Evolutionary conservation across 2,329 filamentous ascomycete species (phyloP).

Genomic region (Rhynchosporium secalis): DNA sequence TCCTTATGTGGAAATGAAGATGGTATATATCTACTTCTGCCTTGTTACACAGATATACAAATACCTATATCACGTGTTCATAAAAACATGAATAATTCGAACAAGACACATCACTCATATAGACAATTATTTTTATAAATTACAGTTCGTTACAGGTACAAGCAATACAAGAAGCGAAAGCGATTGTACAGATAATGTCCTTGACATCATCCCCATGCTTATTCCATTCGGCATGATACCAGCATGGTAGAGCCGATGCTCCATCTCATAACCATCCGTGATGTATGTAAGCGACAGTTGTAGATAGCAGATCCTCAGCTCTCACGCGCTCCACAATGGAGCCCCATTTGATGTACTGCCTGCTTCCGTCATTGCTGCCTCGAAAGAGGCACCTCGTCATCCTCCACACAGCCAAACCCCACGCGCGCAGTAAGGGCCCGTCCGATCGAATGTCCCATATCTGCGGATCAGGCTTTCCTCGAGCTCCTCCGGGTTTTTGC

Average conservation of each 20-base stretch:
- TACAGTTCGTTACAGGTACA: slow-evolving; percentile 19
- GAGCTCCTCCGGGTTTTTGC: slow-evolving; percentile 31
- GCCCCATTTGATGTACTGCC: not conserved
- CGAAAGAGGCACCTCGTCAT: slow-evolving; percentile 8
- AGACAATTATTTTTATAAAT: slow-evolving; percentile 14
- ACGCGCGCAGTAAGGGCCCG: slow-evolving; percentile 16
- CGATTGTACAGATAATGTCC: slow-evolving; percentile 18
- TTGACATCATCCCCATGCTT: not conserved
- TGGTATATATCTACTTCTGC: no score
- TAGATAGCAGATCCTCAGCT: not conserved
- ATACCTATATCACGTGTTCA: no score
- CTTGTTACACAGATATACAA: not conserved
- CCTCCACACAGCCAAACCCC: slow-evolving; percentile 10
- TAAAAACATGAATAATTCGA: not conserved
- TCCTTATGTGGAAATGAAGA: no score
- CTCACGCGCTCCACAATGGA: not conserved
- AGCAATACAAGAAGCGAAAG: slow-evolving; percentile 32
- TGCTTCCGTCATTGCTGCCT: slow-evolving; percentile 4
- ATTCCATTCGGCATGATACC: not conserved
- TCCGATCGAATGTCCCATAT: slow-evolving; percentile 4
- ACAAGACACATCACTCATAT: not conserved
- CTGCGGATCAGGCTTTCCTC: slow-evolving; percentile 19
- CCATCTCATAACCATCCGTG: slow-evolving; percentile 11
- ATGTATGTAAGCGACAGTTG: slow-evolving; percentile 11
- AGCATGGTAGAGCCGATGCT: not conserved